Evolutionary conservation across 23 red algal genomes (phyloP).

Genomic region (Rhodosorus marinus): DNA sequence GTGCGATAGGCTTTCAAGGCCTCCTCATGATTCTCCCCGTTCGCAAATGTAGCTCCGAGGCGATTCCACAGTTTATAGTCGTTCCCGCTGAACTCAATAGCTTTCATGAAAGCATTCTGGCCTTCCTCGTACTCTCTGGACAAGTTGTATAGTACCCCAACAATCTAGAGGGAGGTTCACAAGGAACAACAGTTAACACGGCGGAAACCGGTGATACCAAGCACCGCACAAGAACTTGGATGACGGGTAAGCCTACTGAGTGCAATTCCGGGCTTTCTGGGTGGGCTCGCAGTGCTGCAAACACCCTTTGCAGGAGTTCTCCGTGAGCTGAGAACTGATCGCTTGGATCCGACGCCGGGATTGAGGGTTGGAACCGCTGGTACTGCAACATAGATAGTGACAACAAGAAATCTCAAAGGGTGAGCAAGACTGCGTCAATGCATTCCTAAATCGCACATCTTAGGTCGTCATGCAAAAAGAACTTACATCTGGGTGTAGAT

Average conservation of each 20-base stretch:
- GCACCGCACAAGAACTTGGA: neutral
- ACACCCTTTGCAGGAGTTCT: neutral
- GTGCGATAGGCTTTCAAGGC: slow-evolving; percentile 76
- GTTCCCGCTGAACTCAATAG: slow-evolving; percentile 33
- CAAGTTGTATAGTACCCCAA: slow-evolving; percentile 77
- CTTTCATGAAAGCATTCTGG: slow-evolving; percentile 31
- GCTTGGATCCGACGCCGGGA: slow-evolving; percentile 4
- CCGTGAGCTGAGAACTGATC: slow-evolving; percentile 4
- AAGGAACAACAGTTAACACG: too few relatives aligned
- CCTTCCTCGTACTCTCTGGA: slow-evolving; percentile 50
- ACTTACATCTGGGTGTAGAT: neutral
- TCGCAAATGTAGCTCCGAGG: slow-evolving; percentile 87
- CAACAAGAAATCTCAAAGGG: too few relatives aligned
- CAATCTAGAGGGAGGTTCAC: too few relatives aligned
- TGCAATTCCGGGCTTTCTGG: slow-evolving; percentile 2
- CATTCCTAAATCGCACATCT: too few relatives aligned
- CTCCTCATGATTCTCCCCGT: slow-evolving; percentile 42
- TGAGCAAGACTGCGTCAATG: too few relatives aligned
- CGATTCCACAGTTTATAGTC: slow-evolving; percentile 80
- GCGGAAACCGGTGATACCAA: slow-evolving; percentile 28
- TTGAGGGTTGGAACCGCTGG: neutral
- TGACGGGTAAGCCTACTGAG: neutral
- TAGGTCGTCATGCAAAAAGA: too few relatives aligned
- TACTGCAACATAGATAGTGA: slow-evolving; percentile 1
- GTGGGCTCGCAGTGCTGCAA: neutral